Base-by-base conservation (phyloP, 2,329 filamentous ascomycete species). In the Gaeumannomyces tritici region DNA sequence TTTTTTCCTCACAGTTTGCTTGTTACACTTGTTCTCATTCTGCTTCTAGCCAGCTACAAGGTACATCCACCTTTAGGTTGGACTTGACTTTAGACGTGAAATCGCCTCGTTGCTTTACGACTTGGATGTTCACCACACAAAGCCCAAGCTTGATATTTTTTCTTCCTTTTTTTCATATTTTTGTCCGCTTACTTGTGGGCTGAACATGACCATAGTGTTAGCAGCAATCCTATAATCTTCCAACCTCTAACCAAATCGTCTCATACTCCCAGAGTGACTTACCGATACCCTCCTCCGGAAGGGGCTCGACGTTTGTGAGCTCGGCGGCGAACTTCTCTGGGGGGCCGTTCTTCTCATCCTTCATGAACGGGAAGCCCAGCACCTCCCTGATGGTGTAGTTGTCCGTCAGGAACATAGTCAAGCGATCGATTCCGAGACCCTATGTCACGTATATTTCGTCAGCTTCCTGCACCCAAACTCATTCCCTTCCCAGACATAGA, bases 331-430 rank as follows among this genome's bases (percentile, higher is more conserved):
- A 69, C 72, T 79, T 80, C 72, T 82, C 81, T 73, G 79, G 79
- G 67, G 76, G 75, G 64, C 75, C 63, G 7, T 28, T 24, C 66
- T 81, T 78, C 71, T 93, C 89, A 60, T 93, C 90, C 85, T 96
- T 96, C 91, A 99, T 96, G 79, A 97, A 93, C 13, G 95, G 95
- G 86, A 99, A 99, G 11, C 93, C 87, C 66, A 98, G 79, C 3
- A 98, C 93, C 77, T 99, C 95, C 77, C 95, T 93, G 75, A 99
- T 99, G 69, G 86, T 90, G 80, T 96, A 95, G 79, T 96, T 90
- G 77, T 98, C 87, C 59, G 93, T 96, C 75, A 98, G 79, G 84
- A 74, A 74, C 67, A 72, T 70, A 62, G 63, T 64, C 60, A 68
- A 59, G 64, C 93, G 88, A 79, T 98, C 93, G 68, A 96, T 95